Percentiles rank a stretch among this genome's conserved stretches.
phyloP scores from a whole-genome alignment of 805 yeast species.

The Metschnikowia peoriensis region DNA sequence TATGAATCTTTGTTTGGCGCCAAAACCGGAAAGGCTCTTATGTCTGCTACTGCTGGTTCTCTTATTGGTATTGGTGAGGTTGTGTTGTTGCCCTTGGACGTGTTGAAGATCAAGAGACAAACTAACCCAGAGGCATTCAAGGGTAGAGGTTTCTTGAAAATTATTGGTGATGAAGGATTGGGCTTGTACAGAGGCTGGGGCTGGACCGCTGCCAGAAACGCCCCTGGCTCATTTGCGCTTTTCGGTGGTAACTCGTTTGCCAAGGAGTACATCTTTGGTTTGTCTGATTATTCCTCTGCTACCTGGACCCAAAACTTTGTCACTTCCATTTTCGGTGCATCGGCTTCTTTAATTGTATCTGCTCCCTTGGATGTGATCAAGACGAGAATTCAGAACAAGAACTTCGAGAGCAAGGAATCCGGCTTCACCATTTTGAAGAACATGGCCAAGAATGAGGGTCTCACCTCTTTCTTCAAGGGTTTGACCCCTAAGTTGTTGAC shows the following conservation, averaged over 20 bases:
- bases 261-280: constrained; percentile 88
- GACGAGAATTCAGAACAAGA: constrained; percentile 96
- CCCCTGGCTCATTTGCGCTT: constrained; percentile 96
- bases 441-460: constrained; percentile 89
- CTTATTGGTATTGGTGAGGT: constrained; percentile 97
- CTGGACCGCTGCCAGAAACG: constrained; percentile 99
- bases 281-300: constrained; percentile 83
- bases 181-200: constrained; percentile 98
- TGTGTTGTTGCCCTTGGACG: constrained; percentile 91
- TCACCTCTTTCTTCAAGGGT: constrained; percentile 91
- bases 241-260: constrained; percentile 99
- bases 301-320: constrained; percentile 95
- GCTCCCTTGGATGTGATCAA: constrained; percentile 98
- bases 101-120: constrained; percentile 96
- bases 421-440: constrained; percentile 92
- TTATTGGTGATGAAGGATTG: constrained; percentile 86
- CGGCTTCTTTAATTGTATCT: constrained; percentile 91
- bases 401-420: constrained; percentile 91
- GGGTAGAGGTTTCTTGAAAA: constrained; percentile 93
- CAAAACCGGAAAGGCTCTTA: constrained; percentile 94
- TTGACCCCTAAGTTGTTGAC: constrained; percentile 94
- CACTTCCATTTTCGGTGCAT: constrained; percentile 94
- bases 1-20: constrained; percentile 82
- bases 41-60: constrained; percentile 97
- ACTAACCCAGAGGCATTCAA: constrained; percentile 99